Base-by-base conservation (phyloP, 768 basidiomycete species). In the Suillus luteus region DNA sequence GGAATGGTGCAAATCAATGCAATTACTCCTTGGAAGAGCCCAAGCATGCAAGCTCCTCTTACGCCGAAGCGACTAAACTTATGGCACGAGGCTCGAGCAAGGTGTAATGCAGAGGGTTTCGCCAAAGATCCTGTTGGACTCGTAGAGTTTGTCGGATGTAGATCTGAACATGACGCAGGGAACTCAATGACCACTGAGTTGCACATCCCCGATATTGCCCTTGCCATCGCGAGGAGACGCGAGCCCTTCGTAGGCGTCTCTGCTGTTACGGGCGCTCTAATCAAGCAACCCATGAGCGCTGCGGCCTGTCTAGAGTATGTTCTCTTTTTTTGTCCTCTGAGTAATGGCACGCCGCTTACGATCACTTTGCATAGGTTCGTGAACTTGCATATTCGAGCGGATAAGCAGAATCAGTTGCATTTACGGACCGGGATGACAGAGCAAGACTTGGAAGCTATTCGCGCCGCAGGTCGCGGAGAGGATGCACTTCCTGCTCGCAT, bases 381-480 rank as follows among this genome's bases (percentile, higher is more conserved):
- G 37, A 69, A 69, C 22, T 24, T 24, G 5, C 68, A 69, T 19
- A 61, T 69, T 33, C 68, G 65, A 9, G 46, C 65, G 0, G 68
- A 69, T 35, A 69, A 63, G 57, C 2, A 69, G 52, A 69, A 69
- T 8, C 35, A 69, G 44, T 14, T 69, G 49, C 58, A 55, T 40
- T 48, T 67, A 7, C 65, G 63, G 4, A 40, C 57, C 9, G 68
- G 69, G 35, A 69, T 69, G 68, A 69, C 65, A 22, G 65, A 69
- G 4, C 38, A 40, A 31, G 68, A 69, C 19, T 66, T 64, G 22
- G 55, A 15, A 8, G 49, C 63, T 9, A 43, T 69, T 19, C 59
- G 61, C 11, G 60, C 33, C 19, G 63, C 44, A 10, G 43, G 41
- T 1, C 51, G 62, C 43, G 46, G 37, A 17, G 38, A 43, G 5